Evolutionary conservation across 2,329 filamentous ascomycete genomes (phyloP).

Genomic region (Penicillium freii): DNA sequence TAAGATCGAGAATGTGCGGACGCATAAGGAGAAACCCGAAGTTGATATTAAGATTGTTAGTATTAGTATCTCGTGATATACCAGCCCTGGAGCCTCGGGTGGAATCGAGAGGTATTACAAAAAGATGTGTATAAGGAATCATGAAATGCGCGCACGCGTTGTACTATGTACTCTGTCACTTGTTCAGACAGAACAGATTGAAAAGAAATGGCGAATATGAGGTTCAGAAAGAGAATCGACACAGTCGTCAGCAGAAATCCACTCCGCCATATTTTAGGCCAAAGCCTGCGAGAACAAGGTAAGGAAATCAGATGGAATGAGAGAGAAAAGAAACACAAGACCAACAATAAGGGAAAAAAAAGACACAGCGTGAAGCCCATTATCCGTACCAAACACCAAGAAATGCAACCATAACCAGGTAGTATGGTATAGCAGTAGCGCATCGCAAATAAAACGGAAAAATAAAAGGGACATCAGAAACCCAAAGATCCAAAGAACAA

Average conservation of each 20-base stretch:
- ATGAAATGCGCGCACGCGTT: conserved; percentile 1
- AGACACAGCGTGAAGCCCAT: neutral
- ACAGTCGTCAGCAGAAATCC: neutral
- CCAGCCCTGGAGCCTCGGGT: neutral
- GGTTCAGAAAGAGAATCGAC: neutral
- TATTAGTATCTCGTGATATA: conserved; percentile 51
- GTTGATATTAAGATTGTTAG: conserved; percentile 97
- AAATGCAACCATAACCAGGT: conserved; percentile 6
- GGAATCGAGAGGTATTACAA: neutral
- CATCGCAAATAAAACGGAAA: neutral
- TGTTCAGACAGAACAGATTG: neutral
- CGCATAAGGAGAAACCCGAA: conserved; percentile 88
- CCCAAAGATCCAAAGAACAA: neutral
- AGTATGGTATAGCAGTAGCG: neutral
- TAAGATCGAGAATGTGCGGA: conserved; percentile 87
- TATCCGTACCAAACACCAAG: conserved; percentile 2
- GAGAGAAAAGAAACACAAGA: neutral
- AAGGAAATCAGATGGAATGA: neutral
- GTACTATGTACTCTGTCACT: conserved; percentile 4
- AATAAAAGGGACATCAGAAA: neutral
- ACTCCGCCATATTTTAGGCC: neutral
- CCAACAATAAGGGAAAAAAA: neutral
- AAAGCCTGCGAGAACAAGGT: neutral
- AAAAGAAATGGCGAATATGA: neutral
- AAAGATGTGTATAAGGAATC: neutral